Evolutionary conservation across 2,329 filamentous ascomycete species (phyloP).

Genomic region (Colletotrichum echinochloae): DNA sequence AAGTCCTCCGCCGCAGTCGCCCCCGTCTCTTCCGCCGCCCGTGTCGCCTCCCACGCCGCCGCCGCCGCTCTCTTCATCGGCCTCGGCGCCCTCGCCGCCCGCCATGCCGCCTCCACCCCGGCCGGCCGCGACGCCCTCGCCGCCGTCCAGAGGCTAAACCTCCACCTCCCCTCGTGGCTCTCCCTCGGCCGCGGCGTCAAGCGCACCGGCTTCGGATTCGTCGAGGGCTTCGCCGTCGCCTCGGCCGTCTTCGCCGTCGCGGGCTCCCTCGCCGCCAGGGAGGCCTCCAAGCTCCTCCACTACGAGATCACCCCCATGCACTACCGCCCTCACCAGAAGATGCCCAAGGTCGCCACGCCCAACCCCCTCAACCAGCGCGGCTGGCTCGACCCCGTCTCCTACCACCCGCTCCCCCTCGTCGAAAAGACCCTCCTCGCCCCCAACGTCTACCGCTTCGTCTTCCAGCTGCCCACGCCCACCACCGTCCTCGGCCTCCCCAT

Average conservation of each 20-base stretch:
- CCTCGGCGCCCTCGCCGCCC: conserved; percentile 42
- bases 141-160: conserved; percentile 37
- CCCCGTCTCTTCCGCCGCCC: conserved; percentile 3
- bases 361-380: conserved; percentile 56
- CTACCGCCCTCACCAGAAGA: conserved; percentile 55
- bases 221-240: conserved; percentile 53
- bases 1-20: conserved; percentile 18
- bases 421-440: conserved; percentile 55
- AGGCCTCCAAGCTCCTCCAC: conserved; percentile 49
- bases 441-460: conserved; percentile 60
- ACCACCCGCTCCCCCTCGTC: conserved; percentile 59
- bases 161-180: conserved; percentile 35
- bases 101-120: conserved; percentile 40
- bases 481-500: conserved; percentile 66
- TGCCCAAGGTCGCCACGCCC: conserved; percentile 51
- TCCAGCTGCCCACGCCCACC: conserved; percentile 58
- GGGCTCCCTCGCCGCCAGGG: conserved; percentile 47
- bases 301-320: conserved; percentile 49
- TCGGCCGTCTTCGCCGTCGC: conserved; percentile 49
- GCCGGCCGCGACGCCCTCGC: conserved; percentile 36
- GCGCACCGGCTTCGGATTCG: conserved; percentile 48
- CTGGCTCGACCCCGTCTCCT: conserved; percentile 63
- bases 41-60: conserved; percentile 35
- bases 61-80: conserved; percentile 43
- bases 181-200: conserved; percentile 24